phyloP scores from a whole-genome alignment of 2,329 filamentous ascomycete genomes.

The Colletotrichum truncatum region DNA sequence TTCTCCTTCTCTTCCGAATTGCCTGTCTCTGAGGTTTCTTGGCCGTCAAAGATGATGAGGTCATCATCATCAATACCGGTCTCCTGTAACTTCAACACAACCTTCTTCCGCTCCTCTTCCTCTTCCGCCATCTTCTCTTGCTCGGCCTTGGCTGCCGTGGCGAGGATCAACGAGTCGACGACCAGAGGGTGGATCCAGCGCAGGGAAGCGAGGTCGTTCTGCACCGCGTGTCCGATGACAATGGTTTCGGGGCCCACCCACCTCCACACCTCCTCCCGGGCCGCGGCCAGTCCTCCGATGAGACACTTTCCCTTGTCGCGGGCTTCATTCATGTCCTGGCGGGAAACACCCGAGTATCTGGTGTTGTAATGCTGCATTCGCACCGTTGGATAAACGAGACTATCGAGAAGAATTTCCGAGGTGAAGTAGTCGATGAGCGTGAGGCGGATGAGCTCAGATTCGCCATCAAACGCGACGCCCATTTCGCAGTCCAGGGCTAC shows the following conservation, averaged over 20 bases:
- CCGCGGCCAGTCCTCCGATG: conserved; percentile 51
- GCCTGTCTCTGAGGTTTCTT: background rate
- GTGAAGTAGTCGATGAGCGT: conserved; percentile 62
- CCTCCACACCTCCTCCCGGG: conserved; percentile 51
- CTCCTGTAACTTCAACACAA: background rate
- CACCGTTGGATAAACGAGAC: conserved; percentile 56
- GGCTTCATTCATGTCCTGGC: conserved; percentile 46
- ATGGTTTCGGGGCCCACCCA: conserved; percentile 57
- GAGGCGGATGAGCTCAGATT: conserved; percentile 61
- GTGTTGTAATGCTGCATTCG: conserved; percentile 60
- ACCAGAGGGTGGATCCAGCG: conserved; percentile 57
- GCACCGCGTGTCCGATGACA: conserved; percentile 55
- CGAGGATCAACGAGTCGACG: conserved; percentile 54
- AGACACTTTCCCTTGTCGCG: conserved; percentile 39
- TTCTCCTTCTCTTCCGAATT: conserved; percentile 15
- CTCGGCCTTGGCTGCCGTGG: conserved; percentile 32
- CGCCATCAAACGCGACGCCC: conserved; percentile 53
- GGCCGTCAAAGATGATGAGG: conserved; percentile 19
- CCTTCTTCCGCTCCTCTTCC: conserved; percentile 24
- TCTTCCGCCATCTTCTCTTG: conserved; percentile 27
- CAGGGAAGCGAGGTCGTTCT: conserved; percentile 52
- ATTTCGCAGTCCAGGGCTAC: conserved; percentile 66
- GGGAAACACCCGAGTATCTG: conserved; percentile 57
- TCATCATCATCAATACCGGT: background rate
- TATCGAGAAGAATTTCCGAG: conserved; percentile 56